A percentile compares a stretch with the other conserved stretches of the same genome.
phyloP scores from a whole-genome alignment of 805 yeast genomes.

The Komagataella pastoris region DNA sequence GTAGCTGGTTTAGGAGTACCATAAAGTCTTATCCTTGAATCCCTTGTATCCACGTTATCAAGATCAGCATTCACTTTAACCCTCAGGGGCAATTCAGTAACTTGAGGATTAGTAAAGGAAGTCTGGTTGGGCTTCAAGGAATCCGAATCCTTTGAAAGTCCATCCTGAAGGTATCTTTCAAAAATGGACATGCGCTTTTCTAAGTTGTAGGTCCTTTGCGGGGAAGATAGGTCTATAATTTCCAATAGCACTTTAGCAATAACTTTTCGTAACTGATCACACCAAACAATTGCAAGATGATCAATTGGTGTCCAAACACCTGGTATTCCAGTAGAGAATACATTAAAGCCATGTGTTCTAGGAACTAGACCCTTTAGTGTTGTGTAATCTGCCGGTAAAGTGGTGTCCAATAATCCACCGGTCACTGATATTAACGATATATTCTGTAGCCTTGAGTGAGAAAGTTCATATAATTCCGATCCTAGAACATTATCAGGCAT shows the following conservation, averaged over 20 bases:
- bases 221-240: constrained; percentile 34
- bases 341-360: constrained; percentile 63
- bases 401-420: constrained; percentile 71
- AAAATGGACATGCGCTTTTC: constrained; percentile 46
- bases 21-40: background rate
- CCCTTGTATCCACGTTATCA: background rate
- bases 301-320: constrained; percentile 90
- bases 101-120: background rate
- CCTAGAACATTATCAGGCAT: constrained; percentile 11
- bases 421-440: constrained; percentile 75
- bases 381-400: constrained; percentile 86
- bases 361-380: constrained; percentile 63
- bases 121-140: background rate
- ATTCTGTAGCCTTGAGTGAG: constrained; percentile 33
- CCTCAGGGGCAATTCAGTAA: background rate
- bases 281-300: constrained; percentile 94
- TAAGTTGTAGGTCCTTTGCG: constrained; percentile 38
- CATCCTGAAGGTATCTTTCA: constrained; percentile 31
- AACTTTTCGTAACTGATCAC: constrained; percentile 66
- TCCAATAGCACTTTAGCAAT: constrained; percentile 48
- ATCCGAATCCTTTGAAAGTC: constrained; percentile 33
- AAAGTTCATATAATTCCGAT: constrained; percentile 16
- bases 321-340: constrained; percentile 77
- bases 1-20: background rate
- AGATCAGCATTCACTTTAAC: background rate